Evolutionary conservation across 768 basidiomycete species (phyloP).

Genomic region (Leccinum disarticulatum): DNA sequence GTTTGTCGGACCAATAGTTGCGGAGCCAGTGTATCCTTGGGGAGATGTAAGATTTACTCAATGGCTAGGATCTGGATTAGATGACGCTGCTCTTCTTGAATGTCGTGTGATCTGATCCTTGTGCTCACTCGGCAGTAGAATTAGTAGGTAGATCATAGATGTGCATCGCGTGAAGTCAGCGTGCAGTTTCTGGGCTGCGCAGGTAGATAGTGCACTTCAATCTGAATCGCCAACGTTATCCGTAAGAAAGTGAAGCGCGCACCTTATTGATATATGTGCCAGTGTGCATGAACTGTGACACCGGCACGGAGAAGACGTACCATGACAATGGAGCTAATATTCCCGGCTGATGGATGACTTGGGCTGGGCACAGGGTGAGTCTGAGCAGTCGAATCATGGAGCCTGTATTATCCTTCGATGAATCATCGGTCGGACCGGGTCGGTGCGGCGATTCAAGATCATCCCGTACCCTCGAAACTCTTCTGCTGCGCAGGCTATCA

Average conservation of each 20-base stretch:
- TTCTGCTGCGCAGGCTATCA: background rate
- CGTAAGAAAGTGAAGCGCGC: background rate
- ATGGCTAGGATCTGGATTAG: background rate
- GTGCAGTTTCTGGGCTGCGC: too few species aligned
- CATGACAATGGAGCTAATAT: background rate
- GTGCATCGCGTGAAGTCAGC: background rate
- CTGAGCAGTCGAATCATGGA: background rate
- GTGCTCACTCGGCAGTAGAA: background rate
- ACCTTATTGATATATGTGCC: background rate
- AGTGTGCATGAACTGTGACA: too few species aligned
- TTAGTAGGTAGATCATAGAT: too few species aligned
- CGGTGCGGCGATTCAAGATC: background rate
- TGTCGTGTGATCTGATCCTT: background rate
- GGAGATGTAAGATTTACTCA: background rate
- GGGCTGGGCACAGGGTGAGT: background rate
- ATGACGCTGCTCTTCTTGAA: background rate
- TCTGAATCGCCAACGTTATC: too few species aligned
- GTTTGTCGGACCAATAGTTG: background rate
- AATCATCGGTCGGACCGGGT: background rate
- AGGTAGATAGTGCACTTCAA: too few species aligned
- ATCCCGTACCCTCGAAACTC: background rate
- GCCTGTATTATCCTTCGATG: background rate
- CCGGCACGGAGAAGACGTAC: background rate
- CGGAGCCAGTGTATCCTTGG: background rate
- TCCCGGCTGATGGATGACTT: background rate